Percentiles rank a stretch among this genome's conserved stretches.
phyloP scores from a whole-genome alignment of 345 rosid genomes.

The Nephelium lappaceum region DNA sequence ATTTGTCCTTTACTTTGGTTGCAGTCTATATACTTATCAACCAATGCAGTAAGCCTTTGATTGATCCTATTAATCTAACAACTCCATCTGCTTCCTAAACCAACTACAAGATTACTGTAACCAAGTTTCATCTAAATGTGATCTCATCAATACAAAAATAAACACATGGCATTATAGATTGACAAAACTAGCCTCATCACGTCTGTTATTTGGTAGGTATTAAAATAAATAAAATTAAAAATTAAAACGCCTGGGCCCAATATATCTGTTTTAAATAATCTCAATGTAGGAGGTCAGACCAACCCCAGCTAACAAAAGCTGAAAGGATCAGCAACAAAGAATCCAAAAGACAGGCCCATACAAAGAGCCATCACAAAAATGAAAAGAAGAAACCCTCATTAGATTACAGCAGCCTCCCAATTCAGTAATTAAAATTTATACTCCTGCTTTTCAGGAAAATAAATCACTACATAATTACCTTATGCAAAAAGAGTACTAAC shows the following conservation, averaged over 20 bases:
- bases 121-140: not conserved
- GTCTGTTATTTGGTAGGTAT: not conserved
- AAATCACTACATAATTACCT: not conserved
- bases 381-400: not conserved
- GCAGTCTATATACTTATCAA: not conserved
- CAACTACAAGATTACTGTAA: too few relatives aligned
- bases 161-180: not conserved
- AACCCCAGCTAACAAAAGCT: slow-evolving; percentile 3
- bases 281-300: not conserved
- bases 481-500: slow-evolving; percentile 44
- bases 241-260: not conserved
- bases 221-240: not conserved
- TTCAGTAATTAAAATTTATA: not conserved
- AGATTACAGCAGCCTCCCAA: not conserved
- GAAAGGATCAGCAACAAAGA: not conserved
- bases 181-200: not conserved
- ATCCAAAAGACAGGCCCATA: not conserved
- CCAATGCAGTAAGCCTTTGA: not conserved
- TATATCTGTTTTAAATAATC: not conserved
- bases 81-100: not conserved
- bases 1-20: not conserved
- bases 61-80: not conserved
- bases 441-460: not conserved
- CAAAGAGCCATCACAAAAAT: not conserved
- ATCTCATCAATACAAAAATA: not conserved